Conservation (phyloP, 176 grass and related monocot species). For the Cenchrus fungigraminus region DNA sequence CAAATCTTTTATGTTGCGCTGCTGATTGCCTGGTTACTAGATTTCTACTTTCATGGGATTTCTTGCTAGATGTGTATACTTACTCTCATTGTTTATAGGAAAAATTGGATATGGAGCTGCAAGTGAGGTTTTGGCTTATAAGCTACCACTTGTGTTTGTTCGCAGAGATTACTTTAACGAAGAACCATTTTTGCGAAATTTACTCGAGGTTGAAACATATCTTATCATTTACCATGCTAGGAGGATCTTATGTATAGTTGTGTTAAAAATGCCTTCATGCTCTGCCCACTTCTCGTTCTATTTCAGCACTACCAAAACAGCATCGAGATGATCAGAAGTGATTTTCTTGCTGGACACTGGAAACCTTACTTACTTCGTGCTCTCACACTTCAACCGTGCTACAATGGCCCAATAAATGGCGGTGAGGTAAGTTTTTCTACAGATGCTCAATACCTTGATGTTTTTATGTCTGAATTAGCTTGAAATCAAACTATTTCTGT, state of each 20-base stretch:
- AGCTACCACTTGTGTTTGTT: conserved; percentile 91
- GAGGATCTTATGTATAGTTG: background rate
- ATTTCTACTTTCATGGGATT: background rate
- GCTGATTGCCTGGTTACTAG: background rate
- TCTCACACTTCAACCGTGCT: conserved; percentile 77
- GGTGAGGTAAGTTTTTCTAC: conserved; percentile 62
- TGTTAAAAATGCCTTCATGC: conserved; percentile 32
- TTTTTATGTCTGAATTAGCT: conserved; percentile 11
- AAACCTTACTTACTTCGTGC: conserved; percentile 87
- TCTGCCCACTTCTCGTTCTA: conserved; percentile 19
- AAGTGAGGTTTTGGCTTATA: conserved; percentile 95
- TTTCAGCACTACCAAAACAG: conserved; percentile 54
- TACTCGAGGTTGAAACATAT: conserved; percentile 84
- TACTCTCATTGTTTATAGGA: conserved; percentile 50
- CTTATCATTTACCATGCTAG: conserved; percentile 13
- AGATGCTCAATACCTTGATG: background rate
- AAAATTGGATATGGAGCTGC: conserved; percentile 98
- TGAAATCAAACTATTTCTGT: conserved; percentile 18
- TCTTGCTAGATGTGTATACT: conserved; percentile 18
- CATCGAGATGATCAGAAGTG: conserved; percentile 96
- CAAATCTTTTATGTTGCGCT: conserved; percentile 33
- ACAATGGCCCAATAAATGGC: conserved; percentile 75
- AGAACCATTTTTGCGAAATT: conserved; percentile 92
- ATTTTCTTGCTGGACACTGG: conserved; percentile 98
- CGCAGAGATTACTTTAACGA: conserved; percentile 98